phyloP scores from a whole-genome alignment of 345 rosid species.

The Abelmoschus esculentus region DNA sequence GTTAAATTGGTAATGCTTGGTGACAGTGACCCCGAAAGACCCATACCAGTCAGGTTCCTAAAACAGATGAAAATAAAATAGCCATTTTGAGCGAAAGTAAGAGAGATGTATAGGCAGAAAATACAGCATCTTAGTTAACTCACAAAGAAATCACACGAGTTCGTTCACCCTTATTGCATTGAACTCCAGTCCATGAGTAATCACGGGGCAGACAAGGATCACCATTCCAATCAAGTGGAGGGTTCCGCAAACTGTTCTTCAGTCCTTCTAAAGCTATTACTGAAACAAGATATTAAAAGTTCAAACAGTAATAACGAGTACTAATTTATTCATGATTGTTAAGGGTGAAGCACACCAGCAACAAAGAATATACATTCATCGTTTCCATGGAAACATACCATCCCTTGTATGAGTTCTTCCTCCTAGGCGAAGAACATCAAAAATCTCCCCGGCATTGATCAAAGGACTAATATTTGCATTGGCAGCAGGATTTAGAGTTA shows the following conservation, averaged over 20 bases:
- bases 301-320: background rate
- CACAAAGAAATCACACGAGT: constrained; percentile 65
- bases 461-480: constrained; percentile 52
- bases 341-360: background rate
- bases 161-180: constrained; percentile 56
- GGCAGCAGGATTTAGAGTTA: constrained; percentile 46
- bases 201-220: constrained; percentile 78
- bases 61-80: constrained; percentile 12
- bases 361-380: background rate
- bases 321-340: background rate
- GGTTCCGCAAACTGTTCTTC: constrained; percentile 38
- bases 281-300: constrained; percentile 22
- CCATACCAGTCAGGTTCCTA: constrained; percentile 76
- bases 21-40: constrained; percentile 61
- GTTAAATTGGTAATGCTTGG: constrained; percentile 52
- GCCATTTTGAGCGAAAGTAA: background rate
- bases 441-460: constrained; percentile 79
- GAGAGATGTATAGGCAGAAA: background rate
- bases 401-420: constrained; percentile 73
- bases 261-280: constrained; percentile 47
- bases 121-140: constrained; percentile 27
- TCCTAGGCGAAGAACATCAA: constrained; percentile 41
- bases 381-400: constrained; percentile 39
- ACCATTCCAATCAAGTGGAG: constrained; percentile 76
- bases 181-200: constrained; percentile 75